Evolutionary conservation across 768 basidiomycete genomes (phyloP), one percentile per base, ranked within the genome.

Genomic region (Termitomyces sp.): DNA sequence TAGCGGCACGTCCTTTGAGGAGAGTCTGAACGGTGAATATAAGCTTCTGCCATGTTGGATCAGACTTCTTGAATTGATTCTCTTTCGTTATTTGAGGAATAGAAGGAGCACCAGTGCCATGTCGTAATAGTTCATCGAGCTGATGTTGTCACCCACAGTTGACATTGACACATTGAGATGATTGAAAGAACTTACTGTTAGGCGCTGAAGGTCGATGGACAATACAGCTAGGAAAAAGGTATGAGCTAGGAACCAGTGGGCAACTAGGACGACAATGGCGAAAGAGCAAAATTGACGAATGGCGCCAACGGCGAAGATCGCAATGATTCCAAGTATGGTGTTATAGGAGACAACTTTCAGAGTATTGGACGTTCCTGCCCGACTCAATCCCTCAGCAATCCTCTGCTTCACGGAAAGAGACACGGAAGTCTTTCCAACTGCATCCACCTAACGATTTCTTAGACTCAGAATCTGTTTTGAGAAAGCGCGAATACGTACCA

Each of bases 161-260:
- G 32, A 33, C 22, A 27, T 20, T 23, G 22, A 15, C 18, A 40
- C 20, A 35, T 11, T 5, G 16, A 33, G 33, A 45, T 54, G 35
- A 13, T 5, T 1, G 12, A 35, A 55, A 33, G 22, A 25, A 71
- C 78, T 46, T 63, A 84, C 87, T 74, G 96, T 96, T 23, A 99
- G 72, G 43, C 96, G 84, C 61, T 97, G 94, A 43, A 98, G 85
- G 73, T 99, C 96, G 61, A 99, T 97, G 0, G 93, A 94, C 22
- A 99, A 74, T 25, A 97, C 94, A 7, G 95, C 90, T 59, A 95
- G 77, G 72, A 96, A 98, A 73, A 98, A 96, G 0, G 94, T 97
- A 65, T 97, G 92, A 15, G 96, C 88, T 56, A 98, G 79, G 73
- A 95, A 96, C 94, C 94, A 98, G 68, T 98, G 95, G 15, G 94